Evolutionary conservation across 2,329 filamentous ascomycete species (phyloP).

Genomic region (Rachicladosporium sp.): DNA sequence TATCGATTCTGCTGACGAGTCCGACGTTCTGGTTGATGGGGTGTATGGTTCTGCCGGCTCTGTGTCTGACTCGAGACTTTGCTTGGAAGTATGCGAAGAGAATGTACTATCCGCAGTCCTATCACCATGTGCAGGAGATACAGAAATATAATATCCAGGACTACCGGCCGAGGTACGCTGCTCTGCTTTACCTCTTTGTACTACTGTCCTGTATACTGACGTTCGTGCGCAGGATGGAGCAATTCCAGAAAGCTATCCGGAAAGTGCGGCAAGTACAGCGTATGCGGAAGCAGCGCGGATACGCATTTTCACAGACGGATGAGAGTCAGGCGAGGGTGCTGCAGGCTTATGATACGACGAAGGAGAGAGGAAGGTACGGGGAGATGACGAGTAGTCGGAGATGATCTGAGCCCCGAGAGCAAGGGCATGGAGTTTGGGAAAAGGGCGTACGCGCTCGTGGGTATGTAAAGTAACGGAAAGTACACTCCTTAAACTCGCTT

Average conservation of each 20-base stretch:
- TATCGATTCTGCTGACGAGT: constrained; percentile 66
- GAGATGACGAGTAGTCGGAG: constrained; percentile 61
- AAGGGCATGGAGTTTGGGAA: too few relatives aligned
- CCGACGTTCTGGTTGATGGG: constrained; percentile 90
- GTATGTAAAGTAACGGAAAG: too few relatives aligned
- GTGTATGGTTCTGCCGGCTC: constrained; percentile 59
- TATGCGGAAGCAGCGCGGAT: constrained; percentile 98
- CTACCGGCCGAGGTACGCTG: constrained; percentile 72
- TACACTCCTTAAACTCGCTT: too few relatives aligned
- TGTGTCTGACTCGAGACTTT: constrained; percentile 81
- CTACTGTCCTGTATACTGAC: not conserved
- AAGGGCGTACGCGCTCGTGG: too few relatives aligned
- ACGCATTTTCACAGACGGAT: constrained; percentile 95
- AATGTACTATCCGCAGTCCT: constrained; percentile 92
- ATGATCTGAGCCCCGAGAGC: too few relatives aligned
- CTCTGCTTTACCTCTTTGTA: too few relatives aligned
- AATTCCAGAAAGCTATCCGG: constrained; percentile 98
- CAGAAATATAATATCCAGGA: constrained; percentile 99
- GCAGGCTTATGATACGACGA: constrained; percentile 97
- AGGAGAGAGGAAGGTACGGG: constrained; percentile 79
- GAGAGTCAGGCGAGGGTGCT: constrained; percentile 93
- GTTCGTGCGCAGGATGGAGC: constrained; percentile 64
- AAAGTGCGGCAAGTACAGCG: constrained; percentile 97
- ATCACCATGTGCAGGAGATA: constrained; percentile 98
- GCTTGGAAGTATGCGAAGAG: constrained; percentile 95